These are phyloP conservation scores for Arthonia radiata DNA, from an alignment of 495 filamentous ascomycete species.

Conservation along the genomic window DNA sequence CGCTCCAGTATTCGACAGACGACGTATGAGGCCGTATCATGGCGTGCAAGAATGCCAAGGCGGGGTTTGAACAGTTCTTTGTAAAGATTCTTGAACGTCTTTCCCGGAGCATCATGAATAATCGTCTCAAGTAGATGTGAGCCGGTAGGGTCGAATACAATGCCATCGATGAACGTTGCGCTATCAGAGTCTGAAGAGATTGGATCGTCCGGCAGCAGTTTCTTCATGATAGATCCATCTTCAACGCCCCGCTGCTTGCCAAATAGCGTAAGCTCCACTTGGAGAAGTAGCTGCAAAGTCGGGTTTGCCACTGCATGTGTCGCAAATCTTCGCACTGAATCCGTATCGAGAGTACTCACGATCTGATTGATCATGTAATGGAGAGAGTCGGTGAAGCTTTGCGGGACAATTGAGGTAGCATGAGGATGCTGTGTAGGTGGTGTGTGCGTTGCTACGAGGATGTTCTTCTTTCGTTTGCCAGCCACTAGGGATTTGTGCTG, in stretches of 20 bases:
- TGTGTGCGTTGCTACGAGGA: slow-evolving; percentile 24
- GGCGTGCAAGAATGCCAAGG: slow-evolving; percentile 53
- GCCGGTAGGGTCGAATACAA: slow-evolving; percentile 73
- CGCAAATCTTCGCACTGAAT: slow-evolving; percentile 52
- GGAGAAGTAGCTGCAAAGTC: slow-evolving; percentile 61
- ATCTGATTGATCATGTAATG: slow-evolving; percentile 57
- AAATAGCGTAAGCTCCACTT: slow-evolving; percentile 52
- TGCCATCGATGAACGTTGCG: slow-evolving; percentile 49
- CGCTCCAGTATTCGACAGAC: slow-evolving; percentile 56
- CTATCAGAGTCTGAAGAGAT: slow-evolving; percentile 31
- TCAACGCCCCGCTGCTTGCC: slow-evolving; percentile 38
- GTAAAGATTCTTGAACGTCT: slow-evolving; percentile 67
- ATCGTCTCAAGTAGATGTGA: slow-evolving; percentile 75
- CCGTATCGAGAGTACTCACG: slow-evolving; percentile 40
- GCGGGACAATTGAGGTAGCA: slow-evolving; percentile 34
- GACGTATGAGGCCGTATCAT: slow-evolving; percentile 72
- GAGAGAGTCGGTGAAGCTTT: slow-evolving; percentile 46
- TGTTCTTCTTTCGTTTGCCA: slow-evolving; percentile 73
- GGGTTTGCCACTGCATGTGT: slow-evolving; percentile 78
- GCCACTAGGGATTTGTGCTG: slow-evolving; percentile 50
- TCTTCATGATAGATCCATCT: slow-evolving; percentile 29
- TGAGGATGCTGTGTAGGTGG: slow-evolving; percentile 10
- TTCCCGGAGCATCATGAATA: slow-evolving; percentile 53
- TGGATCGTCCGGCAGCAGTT: slow-evolving; percentile 39
- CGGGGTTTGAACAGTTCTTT: slow-evolving; percentile 47